Evolutionary conservation across 139 green algal genomes (phyloP).

Genomic region (Spirogloea muscicola): DNA sequence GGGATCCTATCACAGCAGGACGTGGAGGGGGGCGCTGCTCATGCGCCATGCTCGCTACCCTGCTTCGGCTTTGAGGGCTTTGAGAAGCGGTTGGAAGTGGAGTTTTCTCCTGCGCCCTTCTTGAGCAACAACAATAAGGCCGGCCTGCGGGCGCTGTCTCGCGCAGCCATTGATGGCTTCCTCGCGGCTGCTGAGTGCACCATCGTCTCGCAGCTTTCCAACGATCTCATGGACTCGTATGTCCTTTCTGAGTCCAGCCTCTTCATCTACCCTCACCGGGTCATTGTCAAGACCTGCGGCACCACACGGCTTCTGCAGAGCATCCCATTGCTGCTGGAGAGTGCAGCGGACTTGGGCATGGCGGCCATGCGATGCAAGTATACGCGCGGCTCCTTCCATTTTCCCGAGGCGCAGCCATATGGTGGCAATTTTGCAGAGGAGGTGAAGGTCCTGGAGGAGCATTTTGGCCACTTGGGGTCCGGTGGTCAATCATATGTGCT

Average conservation of each 20-base stretch:
- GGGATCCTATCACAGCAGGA: background rate
- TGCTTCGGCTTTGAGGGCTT: slow-evolving; percentile 47
- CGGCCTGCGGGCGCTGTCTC: slow-evolving; percentile 36
- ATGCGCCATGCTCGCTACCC: slow-evolving; percentile 8
- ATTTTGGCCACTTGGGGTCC: slow-evolving; percentile 68
- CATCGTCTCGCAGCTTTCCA: slow-evolving; percentile 81
- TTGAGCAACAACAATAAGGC: background rate
- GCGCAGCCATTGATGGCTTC: slow-evolving; percentile 40
- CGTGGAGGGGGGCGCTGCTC: background rate
- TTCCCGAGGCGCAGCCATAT: slow-evolving; percentile 67
- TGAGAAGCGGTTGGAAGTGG: slow-evolving; percentile 46
- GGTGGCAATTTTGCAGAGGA: slow-evolving; percentile 76
- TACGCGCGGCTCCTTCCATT: slow-evolving; percentile 88
- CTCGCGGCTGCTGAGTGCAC: slow-evolving; percentile 74
- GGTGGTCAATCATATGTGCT: slow-evolving; percentile 74
- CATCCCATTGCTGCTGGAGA: slow-evolving; percentile 72
- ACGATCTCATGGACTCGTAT: slow-evolving; percentile 87
- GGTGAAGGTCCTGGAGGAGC: slow-evolving; percentile 63
- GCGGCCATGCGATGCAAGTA: slow-evolving; percentile 70
- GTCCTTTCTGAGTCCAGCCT: slow-evolving; percentile 92
- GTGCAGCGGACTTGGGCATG: slow-evolving; percentile 64
- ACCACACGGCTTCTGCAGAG: slow-evolving; percentile 78
- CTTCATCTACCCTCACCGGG: slow-evolving; percentile 89
- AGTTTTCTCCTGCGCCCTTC: slow-evolving; percentile 11
- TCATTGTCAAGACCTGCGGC: slow-evolving; percentile 98